These are phyloP conservation scores for Globisporangium viniferum DNA, from an alignment of 352 stramenopile species.

Conservation along the genomic window DNA sequence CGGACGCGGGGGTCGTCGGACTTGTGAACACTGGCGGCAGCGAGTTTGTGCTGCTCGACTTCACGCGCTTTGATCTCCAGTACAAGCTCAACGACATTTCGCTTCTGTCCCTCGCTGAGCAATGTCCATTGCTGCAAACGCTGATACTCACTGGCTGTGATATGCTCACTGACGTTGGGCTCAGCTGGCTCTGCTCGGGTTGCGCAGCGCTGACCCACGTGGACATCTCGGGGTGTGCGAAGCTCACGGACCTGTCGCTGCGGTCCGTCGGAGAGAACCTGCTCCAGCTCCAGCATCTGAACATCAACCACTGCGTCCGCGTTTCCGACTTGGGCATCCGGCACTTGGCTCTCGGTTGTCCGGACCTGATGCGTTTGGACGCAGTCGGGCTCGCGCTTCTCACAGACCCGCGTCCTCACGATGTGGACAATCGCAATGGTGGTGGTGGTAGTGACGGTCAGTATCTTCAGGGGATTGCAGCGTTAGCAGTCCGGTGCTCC, in stretches of 20 bases:
- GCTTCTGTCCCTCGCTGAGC: slow-evolving; percentile 78
- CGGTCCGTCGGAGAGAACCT: slow-evolving; percentile 80
- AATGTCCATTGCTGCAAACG: slow-evolving; percentile 45
- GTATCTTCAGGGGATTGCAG: slow-evolving; percentile 28
- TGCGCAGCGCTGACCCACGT: slow-evolving; percentile 81
- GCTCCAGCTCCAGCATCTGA: slow-evolving; percentile 50
- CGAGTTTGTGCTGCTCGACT: slow-evolving; percentile 68
- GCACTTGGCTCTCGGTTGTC: slow-evolving; percentile 43
- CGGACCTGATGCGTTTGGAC: slow-evolving; percentile 42
- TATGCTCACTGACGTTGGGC: slow-evolving; percentile 88
- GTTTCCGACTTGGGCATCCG: slow-evolving; percentile 58
- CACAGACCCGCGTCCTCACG: slow-evolving; percentile 21
- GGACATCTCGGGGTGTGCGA: slow-evolving; percentile 79
- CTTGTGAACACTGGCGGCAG: slow-evolving; percentile 62
- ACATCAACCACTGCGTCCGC: slow-evolving; percentile 39
- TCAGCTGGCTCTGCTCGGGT: slow-evolving; percentile 88
- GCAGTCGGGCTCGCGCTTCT: slow-evolving; percentile 42
- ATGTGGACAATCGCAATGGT: background rate
- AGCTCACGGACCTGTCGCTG: slow-evolving; percentile 87
- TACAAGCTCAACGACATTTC: slow-evolving; percentile 92
- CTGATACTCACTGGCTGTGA: slow-evolving; percentile 82
- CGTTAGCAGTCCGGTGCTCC: slow-evolving; percentile 28
- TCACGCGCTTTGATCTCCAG: slow-evolving; percentile 84
- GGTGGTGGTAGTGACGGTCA: background rate
- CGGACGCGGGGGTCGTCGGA: slow-evolving; percentile 81